These are phyloP conservation scores for Pleurotus tuber-regium DNA, from an alignment of 768 basidiomycete species.

Conservation along the genomic window DNA sequence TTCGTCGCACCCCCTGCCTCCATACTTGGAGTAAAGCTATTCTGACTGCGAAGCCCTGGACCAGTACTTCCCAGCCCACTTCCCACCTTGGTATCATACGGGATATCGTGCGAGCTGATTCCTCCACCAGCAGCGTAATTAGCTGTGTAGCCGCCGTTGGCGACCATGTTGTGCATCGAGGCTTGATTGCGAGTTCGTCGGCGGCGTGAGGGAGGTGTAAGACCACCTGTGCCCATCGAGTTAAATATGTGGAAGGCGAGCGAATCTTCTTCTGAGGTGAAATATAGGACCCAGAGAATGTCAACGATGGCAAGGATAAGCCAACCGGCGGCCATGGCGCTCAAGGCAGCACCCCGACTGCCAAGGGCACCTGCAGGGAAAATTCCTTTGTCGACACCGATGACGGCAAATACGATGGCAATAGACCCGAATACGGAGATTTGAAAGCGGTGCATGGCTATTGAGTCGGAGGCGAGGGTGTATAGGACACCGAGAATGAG, in stretches of 20 bases:
- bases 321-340: slow-evolving; percentile 93
- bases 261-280: slow-evolving; percentile 95
- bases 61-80: slow-evolving; percentile 45
- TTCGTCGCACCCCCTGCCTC: slow-evolving; percentile 36
- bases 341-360: too few species aligned
- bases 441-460: slow-evolving; percentile 91
- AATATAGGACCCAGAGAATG: slow-evolving; percentile 95
- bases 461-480: slow-evolving; percentile 82
- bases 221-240: slow-evolving; percentile 81
- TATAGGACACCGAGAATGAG: slow-evolving; percentile 71
- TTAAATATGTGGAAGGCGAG: slow-evolving; percentile 84
- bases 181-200: slow-evolving; percentile 66
- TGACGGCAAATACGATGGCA: slow-evolving; percentile 84
- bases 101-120: slow-evolving; percentile 60
- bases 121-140: slow-evolving; percentile 68
- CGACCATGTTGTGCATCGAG: slow-evolving; percentile 60
- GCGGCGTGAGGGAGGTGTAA: slow-evolving; percentile 77
- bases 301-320: slow-evolving; percentile 88
- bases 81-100: slow-evolving; percentile 66
- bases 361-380: slow-evolving; percentile 53
- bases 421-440: slow-evolving; percentile 87
- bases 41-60: slow-evolving; percentile 47
- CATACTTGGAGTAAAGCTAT: slow-evolving; percentile 51
- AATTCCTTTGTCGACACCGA: slow-evolving; percentile 67
- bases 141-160: slow-evolving; percentile 60